Evolutionary conservation across 306 rosid genomes (phyloP).

Genomic region (Prosopis cineraria): DNA sequence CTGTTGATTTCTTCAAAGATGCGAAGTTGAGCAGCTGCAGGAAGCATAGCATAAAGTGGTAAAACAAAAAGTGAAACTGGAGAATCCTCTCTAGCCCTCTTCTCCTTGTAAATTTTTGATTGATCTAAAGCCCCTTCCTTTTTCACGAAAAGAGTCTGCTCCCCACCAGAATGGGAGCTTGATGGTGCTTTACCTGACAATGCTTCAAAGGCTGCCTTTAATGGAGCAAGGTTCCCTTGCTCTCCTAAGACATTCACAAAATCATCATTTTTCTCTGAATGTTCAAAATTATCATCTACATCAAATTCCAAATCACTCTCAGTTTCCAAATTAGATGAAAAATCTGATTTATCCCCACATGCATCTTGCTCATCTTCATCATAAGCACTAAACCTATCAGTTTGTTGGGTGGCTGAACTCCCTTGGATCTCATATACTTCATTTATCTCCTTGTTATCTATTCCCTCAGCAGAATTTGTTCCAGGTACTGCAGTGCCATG

Average conservation of each 20-base stretch:
- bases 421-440: slow-evolving; percentile 78
- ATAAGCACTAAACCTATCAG: slow-evolving; percentile 62
- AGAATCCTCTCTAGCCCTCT: slow-evolving; percentile 34
- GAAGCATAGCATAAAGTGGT: slow-evolving; percentile 93
- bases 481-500: slow-evolving; percentile 38
- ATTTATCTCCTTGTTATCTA: slow-evolving; percentile 63
- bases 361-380: slow-evolving; percentile 57
- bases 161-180: slow-evolving; percentile 38
- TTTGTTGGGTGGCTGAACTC: slow-evolving; percentile 44
- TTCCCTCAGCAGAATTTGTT: slow-evolving; percentile 45
- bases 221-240: slow-evolving; percentile 54
- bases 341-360: slow-evolving; percentile 51
- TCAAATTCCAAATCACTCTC: slow-evolving; percentile 71
- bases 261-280: slow-evolving; percentile 45
- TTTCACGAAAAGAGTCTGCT: slow-evolving; percentile 30
- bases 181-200: slow-evolving; percentile 50
- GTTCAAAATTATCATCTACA: slow-evolving; percentile 42
- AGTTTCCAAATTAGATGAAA: slow-evolving; percentile 62
- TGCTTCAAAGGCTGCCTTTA: slow-evolving; percentile 80
- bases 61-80: slow-evolving; percentile 69
- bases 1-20: slow-evolving; percentile 76
- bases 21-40: slow-evolving; percentile 78
- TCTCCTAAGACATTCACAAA: slow-evolving; percentile 50
- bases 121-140: slow-evolving; percentile 44
- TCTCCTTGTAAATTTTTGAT: slow-evolving; percentile 38